Evolutionary conservation across 768 basidiomycete species (phyloP).

Genomic region (Polyporus arcularius): DNA sequence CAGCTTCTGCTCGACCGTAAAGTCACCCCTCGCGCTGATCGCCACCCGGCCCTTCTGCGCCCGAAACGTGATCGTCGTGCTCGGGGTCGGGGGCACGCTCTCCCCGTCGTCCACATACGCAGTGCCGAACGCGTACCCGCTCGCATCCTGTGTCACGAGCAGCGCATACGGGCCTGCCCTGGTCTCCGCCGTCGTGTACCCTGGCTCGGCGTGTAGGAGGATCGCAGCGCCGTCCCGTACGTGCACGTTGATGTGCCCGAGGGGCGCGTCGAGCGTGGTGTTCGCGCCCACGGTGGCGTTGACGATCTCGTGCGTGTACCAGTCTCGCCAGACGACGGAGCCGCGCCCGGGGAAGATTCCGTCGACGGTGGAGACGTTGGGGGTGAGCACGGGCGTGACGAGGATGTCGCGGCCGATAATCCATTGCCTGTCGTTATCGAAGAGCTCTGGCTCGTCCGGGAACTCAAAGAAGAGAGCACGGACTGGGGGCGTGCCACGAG

Average conservation of each 20-base stretch:
- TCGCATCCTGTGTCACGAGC: slow-evolving; percentile 53
- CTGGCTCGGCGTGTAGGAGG: slow-evolving; percentile 61
- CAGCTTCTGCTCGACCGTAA: slow-evolving; percentile 48
- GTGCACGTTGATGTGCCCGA: slow-evolving; percentile 77
- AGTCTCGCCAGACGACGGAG: slow-evolving; percentile 65
- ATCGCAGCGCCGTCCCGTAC: slow-evolving; percentile 69
- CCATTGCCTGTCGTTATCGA: slow-evolving; percentile 66
- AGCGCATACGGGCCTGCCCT: slow-evolving; percentile 61
- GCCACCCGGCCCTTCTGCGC: slow-evolving; percentile 37
- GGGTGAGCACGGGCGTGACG: slow-evolving; percentile 71
- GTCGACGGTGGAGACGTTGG: slow-evolving; percentile 65
- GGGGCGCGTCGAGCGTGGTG: slow-evolving; percentile 62
- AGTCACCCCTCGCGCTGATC: slow-evolving; percentile 42
- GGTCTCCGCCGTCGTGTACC: slow-evolving; percentile 70
- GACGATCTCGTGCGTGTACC: slow-evolving; percentile 66
- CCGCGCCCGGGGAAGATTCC: slow-evolving; percentile 69
- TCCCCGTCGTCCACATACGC: slow-evolving; percentile 75
- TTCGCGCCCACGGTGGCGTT: slow-evolving; percentile 41
- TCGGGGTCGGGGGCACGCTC: slow-evolving; percentile 57
- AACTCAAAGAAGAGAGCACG: slow-evolving; percentile 80
- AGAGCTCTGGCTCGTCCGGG: slow-evolving; percentile 65
- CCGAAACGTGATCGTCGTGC: slow-evolving; percentile 47
- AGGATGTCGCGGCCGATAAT: slow-evolving; percentile 70
- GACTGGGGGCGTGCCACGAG: slow-evolving; percentile 65
- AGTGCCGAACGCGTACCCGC: slow-evolving; percentile 55